A percentile compares a stretch with the other conserved stretches of the same genome.
phyloP scores from a whole-genome alignment of 306 rosid species.

The Echinosophora koreensis region DNA sequence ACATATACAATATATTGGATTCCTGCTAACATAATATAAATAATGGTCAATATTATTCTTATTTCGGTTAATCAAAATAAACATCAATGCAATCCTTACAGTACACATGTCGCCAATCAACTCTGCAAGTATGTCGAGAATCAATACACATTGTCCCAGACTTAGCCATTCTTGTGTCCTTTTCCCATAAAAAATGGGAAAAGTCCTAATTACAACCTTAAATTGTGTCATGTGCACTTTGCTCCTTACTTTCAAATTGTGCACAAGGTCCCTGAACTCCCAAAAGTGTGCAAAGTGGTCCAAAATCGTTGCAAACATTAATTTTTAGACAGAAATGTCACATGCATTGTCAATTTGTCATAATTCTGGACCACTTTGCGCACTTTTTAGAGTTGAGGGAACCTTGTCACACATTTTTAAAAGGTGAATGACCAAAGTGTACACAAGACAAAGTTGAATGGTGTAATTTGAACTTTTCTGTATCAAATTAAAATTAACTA shows the following conservation, averaged over 20 bases:
- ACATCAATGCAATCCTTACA: slow-evolving; percentile 3
- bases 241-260: too few species aligned
- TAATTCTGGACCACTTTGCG: background rate
- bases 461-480: background rate
- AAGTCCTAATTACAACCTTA: too few species aligned
- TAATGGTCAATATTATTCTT: background rate
- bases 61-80: slow-evolving; percentile 14
- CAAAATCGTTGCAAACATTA: too few species aligned
- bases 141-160: slow-evolving; percentile 18
- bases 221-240: too few species aligned
- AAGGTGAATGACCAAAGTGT: background rate
- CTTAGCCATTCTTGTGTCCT: background rate
- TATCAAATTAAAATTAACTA: too few species aligned
- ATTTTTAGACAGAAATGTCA: background rate
- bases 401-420: background rate
- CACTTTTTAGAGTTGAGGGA: background rate
- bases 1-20: background rate
- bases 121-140: slow-evolving; percentile 14
- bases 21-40: slow-evolving; percentile 1
- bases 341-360: background rate
- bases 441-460: background rate
- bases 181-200: slow-evolving; percentile 10
- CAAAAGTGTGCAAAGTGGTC: background rate
- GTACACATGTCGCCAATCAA: slow-evolving; percentile 6
- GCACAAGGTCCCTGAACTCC: background rate